Conservation (phyloP, 371 early-diverging fungal species). For the Lichtheimia ramosa region DNA sequence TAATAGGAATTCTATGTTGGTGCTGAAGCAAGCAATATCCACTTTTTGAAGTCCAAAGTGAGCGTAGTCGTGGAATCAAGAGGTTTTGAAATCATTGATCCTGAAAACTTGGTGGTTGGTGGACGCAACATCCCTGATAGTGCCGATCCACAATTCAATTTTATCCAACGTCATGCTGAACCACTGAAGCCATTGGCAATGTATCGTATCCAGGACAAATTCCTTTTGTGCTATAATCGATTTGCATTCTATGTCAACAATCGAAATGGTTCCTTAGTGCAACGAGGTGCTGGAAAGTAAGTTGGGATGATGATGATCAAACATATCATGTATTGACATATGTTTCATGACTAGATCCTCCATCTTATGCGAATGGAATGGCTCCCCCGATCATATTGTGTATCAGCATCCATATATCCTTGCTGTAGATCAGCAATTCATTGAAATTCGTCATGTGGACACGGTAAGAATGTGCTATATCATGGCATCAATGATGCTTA, state of each 20-base stretch:
- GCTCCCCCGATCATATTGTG: slow-evolving; percentile 63
- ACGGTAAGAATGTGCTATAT: slow-evolving; percentile 53
- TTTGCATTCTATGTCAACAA: slow-evolving; percentile 93
- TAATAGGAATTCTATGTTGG: slow-evolving; percentile 84
- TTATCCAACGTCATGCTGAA: slow-evolving; percentile 77
- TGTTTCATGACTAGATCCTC: slow-evolving; percentile 22
- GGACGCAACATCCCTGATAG: slow-evolving; percentile 68
- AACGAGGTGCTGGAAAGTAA: slow-evolving; percentile 40
- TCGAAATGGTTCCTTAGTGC: slow-evolving; percentile 46
- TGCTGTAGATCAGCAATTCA: slow-evolving; percentile 84
- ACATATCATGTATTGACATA: no score
- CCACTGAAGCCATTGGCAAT: slow-evolving; percentile 80
- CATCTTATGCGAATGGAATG: slow-evolving; percentile 57
- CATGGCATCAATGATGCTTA: background rate
- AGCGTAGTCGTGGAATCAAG: slow-evolving; percentile 76
- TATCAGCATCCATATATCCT: slow-evolving; percentile 84
- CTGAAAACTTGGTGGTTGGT: slow-evolving; percentile 68
- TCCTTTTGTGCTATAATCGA: slow-evolving; percentile 90
- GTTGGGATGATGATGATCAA: background rate
- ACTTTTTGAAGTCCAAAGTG: slow-evolving; percentile 73
- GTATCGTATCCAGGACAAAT: slow-evolving; percentile 72
- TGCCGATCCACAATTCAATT: slow-evolving; percentile 76
- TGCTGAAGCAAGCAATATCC: slow-evolving; percentile 73
- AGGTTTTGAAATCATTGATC: slow-evolving; percentile 86
- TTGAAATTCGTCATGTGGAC: slow-evolving; percentile 87